These are phyloP conservation scores for Tulasnella sp. DNA, from an alignment of 768 basidiomycete species.

Conservation along the genomic window DNA sequence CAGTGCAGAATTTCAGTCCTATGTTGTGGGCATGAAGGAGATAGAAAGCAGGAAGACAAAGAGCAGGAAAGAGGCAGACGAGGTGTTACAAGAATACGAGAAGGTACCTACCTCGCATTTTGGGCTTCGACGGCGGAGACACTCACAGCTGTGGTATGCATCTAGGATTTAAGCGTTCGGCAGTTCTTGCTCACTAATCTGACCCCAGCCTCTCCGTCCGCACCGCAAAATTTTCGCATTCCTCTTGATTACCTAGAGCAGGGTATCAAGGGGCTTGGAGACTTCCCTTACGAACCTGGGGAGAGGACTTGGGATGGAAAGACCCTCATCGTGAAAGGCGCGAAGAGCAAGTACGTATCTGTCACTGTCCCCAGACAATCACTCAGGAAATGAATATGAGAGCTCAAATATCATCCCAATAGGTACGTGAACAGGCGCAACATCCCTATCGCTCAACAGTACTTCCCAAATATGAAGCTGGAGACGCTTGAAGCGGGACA, in stretches of 20 bases:
- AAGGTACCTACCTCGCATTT: slow-evolving; percentile 34
- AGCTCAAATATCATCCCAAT: neutral
- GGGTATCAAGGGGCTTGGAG: slow-evolving; percentile 56
- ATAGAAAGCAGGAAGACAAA: slow-evolving; percentile 50
- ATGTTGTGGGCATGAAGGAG: slow-evolving; percentile 62
- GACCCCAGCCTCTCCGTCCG: slow-evolving; percentile 29
- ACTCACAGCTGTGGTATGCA: neutral
- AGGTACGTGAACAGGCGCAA: slow-evolving; percentile 73
- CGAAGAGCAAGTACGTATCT: slow-evolving; percentile 52
- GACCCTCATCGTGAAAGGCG: slow-evolving; percentile 68
- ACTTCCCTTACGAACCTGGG: slow-evolving; percentile 60
- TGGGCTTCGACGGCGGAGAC: neutral
- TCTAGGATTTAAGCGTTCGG: slow-evolving; percentile 61
- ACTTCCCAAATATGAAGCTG: slow-evolving; percentile 63
- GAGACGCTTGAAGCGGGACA: slow-evolving; percentile 66
- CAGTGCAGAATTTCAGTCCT: slow-evolving; percentile 51
- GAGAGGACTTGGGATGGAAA: slow-evolving; percentile 46
- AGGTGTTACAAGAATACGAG: slow-evolving; percentile 51
- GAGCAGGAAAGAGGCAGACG: slow-evolving; percentile 59
- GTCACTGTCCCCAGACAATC: neutral
- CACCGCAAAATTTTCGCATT: slow-evolving; percentile 54
- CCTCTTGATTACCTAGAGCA: slow-evolving; percentile 56
- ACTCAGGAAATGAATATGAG: slow-evolving; percentile 13
- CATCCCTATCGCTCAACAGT: slow-evolving; percentile 44
- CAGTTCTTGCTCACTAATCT: slow-evolving; percentile 85